Conservation (phyloP, 176 grass and related monocot genomes). For the Triticum aestivum region IWGSC_CS_RefSeq_v2.1 NC_057800.1:67670337-67670836, state of each 20-base stretch:
- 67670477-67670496: not conserved
- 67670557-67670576: slow-evolving; percentile 29
- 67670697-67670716: slow-evolving; percentile 35
- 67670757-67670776: slow-evolving; percentile 37
- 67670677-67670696: slow-evolving; percentile 25
- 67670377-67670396: not conserved
- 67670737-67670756: slow-evolving; percentile 20
- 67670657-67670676: slow-evolving; percentile 27
- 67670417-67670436: slow-evolving; percentile 6
- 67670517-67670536: slow-evolving; percentile 11
- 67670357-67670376: not conserved
- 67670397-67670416: not conserved
- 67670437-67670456: slow-evolving; percentile 18
- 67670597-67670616: slow-evolving; percentile 32
- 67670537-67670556: slow-evolving; percentile 23
- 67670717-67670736: slow-evolving; percentile 24
- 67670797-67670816: slow-evolving; percentile 19
- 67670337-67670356: slow-evolving; percentile 14
- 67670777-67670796: slow-evolving; percentile 8
- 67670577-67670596: slow-evolving; percentile 16
- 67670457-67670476: not conserved
- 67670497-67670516: slow-evolving; percentile 29
- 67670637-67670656: slow-evolving; percentile 34
- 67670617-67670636: slow-evolving; percentile 34
- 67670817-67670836: slow-evolving; percentile 14